Base-by-base conservation (phyloP, 306 rosid genomes). In the Amphicarpaea edgeworthii region DNA sequence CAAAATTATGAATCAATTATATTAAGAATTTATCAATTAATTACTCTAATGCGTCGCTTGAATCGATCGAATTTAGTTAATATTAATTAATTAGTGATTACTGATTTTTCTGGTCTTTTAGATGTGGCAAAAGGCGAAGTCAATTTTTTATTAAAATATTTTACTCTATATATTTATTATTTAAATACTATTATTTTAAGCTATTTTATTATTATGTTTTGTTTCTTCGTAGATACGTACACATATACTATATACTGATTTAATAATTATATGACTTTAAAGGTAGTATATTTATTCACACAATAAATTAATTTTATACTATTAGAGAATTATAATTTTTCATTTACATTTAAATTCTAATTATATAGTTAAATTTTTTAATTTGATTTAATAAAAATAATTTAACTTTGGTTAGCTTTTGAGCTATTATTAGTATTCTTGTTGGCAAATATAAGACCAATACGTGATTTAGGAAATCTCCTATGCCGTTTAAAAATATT, bases 201-300 rank as follows among this genome's bases (percentile, higher is more conserved):
- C 16, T 38, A 37, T 38, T 63, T 37, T 63, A 37, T 37, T 63
- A 37, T 63, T 63, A 38, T 17, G 69, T 38, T 63, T n/a, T 63
- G 69, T 12, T 63, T 63, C 69, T 63, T 63, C 49, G 28, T 63
- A 8, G 8, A 63, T 10, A 10, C 69, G 0, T 63, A 38, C 69
- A 63, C 16, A 17, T 19, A 62, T 17, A n/a, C n/a, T n/a, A n/a
- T n/a, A n/a, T n/a, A n/a, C n/a, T n/a, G n/a, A n/a, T n/a, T n/a
- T n/a, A n/a, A n/a, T n/a, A n/a, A n/a, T n/a, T n/a, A n/a, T n/a
- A n/a, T n/a, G n/a, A n/a, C n/a, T n/a, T n/a, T n/a, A n/a, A n/a
- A n/a, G n/a, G n/a, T n/a, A n/a, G n/a, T n/a, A n/a, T n/a, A n/a
- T n/a, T n/a, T n/a, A n/a, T n/a, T n/a, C n/a, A n/a, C n/a, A n/a